Conservation (phyloP, 2,329 filamentous ascomycete genomes). For the Mariannaea sp. region DNA sequence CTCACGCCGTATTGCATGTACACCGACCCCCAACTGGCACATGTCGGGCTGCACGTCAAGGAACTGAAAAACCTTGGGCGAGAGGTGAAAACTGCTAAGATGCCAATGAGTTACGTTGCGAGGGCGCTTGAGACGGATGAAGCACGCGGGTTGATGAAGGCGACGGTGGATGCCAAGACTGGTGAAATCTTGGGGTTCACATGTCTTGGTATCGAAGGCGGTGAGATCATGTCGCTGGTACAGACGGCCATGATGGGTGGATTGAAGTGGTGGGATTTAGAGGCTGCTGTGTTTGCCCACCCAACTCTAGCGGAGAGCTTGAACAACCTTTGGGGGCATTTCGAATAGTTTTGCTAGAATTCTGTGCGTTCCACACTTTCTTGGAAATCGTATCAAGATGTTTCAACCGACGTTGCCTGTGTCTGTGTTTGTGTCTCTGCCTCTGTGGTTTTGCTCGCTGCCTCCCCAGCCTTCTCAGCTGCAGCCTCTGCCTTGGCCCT, state of each 20-base stretch:
- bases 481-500: slow-evolving; percentile 53
- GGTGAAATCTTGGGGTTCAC: slow-evolving; percentile 58
- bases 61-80: slow-evolving; percentile 41
- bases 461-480: slow-evolving; percentile 33
- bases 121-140: slow-evolving; percentile 57
- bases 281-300: slow-evolving; percentile 56
- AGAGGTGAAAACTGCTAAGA: slow-evolving; percentile 50
- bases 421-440: slow-evolving; percentile 11
- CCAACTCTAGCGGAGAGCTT: slow-evolving; percentile 55
- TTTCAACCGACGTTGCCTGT: slow-evolving; percentile 19
- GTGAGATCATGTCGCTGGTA: slow-evolving; percentile 58
- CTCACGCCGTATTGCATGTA: slow-evolving; percentile 55
- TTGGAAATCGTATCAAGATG: slow-evolving; percentile 14
- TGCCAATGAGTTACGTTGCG: slow-evolving; percentile 58
- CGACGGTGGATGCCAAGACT: slow-evolving; percentile 52
- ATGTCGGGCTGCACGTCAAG: slow-evolving; percentile 53
- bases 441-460: not conserved
- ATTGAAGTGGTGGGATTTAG: slow-evolving; percentile 50
- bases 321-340: slow-evolving; percentile 55
- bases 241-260: slow-evolving; percentile 58
- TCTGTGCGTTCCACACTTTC: not conserved
- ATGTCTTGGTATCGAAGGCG: slow-evolving; percentile 56
- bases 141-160: slow-evolving; percentile 58
- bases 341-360: slow-evolving; percentile 39
- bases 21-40: slow-evolving; percentile 59